Evolutionary conservation across 208 protist species (phyloP).

Genomic region (Naegleria lovaniensis): DNA sequence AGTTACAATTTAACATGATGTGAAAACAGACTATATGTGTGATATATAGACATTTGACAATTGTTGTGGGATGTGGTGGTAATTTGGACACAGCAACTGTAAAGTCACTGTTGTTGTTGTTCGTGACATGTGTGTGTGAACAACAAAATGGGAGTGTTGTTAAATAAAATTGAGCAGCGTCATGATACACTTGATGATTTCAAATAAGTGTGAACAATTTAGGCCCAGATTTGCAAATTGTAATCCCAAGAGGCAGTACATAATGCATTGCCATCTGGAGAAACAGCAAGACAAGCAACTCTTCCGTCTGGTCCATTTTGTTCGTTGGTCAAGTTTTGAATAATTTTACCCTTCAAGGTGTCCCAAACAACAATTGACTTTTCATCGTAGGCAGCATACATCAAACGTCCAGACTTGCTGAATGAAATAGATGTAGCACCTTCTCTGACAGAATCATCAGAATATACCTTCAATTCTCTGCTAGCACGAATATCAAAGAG

Average conservation of each 20-base stretch:
- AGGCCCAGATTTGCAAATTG: slow-evolving; percentile 55
- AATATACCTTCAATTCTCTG: slow-evolving; percentile 61
- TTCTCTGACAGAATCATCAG: slow-evolving; percentile 60
- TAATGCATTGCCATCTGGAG: slow-evolving; percentile 65
- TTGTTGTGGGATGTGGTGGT: no score
- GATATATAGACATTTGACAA: no score
- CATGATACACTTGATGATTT: no score
- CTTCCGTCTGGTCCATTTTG: slow-evolving; percentile 71
- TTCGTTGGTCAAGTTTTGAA: slow-evolving; percentile 34
- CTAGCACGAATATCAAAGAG: slow-evolving; percentile 77
- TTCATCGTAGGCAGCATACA: slow-evolving; percentile 78
- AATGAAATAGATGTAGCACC: slow-evolving; percentile 70
- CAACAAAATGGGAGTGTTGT: no score
- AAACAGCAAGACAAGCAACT: slow-evolving; percentile 62
- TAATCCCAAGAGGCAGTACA: slow-evolving; percentile 74
- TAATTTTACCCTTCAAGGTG: slow-evolving; percentile 59
- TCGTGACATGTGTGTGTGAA: no score
- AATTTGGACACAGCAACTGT: no score
- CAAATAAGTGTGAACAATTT: neutral
- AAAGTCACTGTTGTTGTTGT: no score
- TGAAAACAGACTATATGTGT: no score
- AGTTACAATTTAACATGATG: no score
- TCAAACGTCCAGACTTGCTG: slow-evolving; percentile 36
- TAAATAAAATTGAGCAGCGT: no score
- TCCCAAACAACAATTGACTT: slow-evolving; percentile 76